Evolutionary conservation across 306 rosid species (phyloP).

Genomic region (Vigna nakashimae): DNA sequence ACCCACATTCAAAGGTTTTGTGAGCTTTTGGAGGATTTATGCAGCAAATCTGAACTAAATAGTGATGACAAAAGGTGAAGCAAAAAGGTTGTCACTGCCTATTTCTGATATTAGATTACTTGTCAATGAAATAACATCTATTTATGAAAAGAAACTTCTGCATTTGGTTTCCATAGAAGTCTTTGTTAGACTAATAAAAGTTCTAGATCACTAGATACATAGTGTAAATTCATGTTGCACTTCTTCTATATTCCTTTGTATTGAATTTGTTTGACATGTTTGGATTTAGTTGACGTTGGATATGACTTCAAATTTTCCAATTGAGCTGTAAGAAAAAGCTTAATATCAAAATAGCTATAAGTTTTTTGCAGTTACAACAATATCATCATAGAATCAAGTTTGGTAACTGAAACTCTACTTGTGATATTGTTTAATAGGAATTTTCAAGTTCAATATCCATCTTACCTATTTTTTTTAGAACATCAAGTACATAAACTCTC

Average conservation of each 20-base stretch:
- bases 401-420: not conserved
- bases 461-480: no score
- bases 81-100: conserved; percentile 84
- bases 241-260: conserved; percentile 23
- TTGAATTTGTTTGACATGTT: conserved; percentile 16
- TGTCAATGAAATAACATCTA: conserved; percentile 84
- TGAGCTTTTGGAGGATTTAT: conserved; percentile 77
- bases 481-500: no score
- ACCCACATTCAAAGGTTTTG: conserved; percentile 66
- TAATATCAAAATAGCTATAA: conserved; percentile 7
- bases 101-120: conserved; percentile 83
- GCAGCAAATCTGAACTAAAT: conserved; percentile 74
- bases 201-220: conserved; percentile 90
- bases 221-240: conserved; percentile 58
- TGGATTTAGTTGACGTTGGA: conserved; percentile 34
- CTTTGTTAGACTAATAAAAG: conserved; percentile 83
- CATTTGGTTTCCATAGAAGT: conserved; percentile 79
- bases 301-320: conserved; percentile 24
- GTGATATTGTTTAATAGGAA: no score
- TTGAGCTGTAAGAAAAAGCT: not conserved
- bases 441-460: no score
- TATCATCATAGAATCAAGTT: not conserved
- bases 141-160: conserved; percentile 77
- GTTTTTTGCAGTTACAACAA: not conserved
- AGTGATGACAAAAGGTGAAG: conserved; percentile 85